Evolutionary conservation across 345 rosid species (phyloP).

Genomic region (Pseudoturritis turrita): DNA sequence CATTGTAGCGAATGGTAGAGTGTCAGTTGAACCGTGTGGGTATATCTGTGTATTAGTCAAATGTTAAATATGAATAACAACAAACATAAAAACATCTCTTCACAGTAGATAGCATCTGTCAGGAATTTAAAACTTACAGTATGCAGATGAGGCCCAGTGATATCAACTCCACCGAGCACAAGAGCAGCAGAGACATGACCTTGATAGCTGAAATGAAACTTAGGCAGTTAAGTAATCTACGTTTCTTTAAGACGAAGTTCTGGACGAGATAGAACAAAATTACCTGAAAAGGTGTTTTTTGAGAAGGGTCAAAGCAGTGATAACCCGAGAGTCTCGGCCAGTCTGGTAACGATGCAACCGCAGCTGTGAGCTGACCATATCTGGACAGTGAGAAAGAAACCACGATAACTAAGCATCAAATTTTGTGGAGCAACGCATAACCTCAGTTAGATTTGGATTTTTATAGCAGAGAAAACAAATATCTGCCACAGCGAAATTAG

Average conservation of each 20-base stretch:
- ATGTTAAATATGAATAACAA: not conserved
- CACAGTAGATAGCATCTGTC: not conserved
- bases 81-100: not conserved
- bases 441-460: not conserved
- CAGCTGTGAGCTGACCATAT: slow-evolving; percentile 89
- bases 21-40: slow-evolving; percentile 84
- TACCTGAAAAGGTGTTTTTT: slow-evolving; percentile 79
- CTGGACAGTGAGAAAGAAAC: slow-evolving; percentile 27
- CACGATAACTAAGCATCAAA: not conserved
- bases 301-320: slow-evolving; percentile 78
- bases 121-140: slow-evolving; percentile 42
- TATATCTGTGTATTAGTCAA: slow-evolving; percentile 48
- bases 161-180: slow-evolving; percentile 88
- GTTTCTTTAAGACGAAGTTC: not conserved
- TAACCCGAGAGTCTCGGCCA: slow-evolving; percentile 74
- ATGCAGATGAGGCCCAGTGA: slow-evolving; percentile 79
- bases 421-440: not conserved
- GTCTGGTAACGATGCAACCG: slow-evolving; percentile 76
- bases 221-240: slow-evolving; percentile 14
- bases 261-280: not conserved
- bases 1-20: slow-evolving; percentile 89
- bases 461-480: not conserved
- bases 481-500: not conserved
- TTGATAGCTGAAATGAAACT: slow-evolving; percentile 54
- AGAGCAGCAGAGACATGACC: slow-evolving; percentile 72